A percentile compares a stretch with the other conserved stretches of the same genome.
phyloP scores from a whole-genome alignment of 2,329 filamentous ascomycete species.

The Sclerotinia sclerotiorum region DNA sequence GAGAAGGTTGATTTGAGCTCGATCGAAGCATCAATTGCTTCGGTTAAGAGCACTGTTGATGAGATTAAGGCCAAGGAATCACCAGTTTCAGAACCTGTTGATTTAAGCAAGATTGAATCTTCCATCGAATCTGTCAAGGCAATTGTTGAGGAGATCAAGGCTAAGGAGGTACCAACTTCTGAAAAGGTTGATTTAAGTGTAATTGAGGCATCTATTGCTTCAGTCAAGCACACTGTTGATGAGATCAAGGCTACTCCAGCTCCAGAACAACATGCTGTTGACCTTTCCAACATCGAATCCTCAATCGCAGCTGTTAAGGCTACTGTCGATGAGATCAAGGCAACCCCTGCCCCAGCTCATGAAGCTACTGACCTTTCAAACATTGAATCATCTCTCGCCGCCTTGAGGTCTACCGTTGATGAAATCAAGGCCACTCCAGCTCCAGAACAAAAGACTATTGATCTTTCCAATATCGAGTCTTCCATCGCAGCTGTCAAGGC shows the following conservation, averaged over 20 bases:
- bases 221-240: constrained; percentile 26
- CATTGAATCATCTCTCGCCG: constrained; percentile 27
- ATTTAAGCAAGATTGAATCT: constrained; percentile 15
- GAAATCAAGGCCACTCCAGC: constrained; percentile 32
- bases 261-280: constrained; percentile 22
- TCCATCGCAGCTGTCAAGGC: constrained; percentile 25
- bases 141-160: constrained; percentile 29
- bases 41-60: constrained; percentile 21
- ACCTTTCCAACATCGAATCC: constrained; percentile 24
- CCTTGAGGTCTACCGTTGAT: constrained; percentile 23
- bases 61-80: constrained; percentile 22
- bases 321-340: constrained; percentile 29
- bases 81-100: background rate
- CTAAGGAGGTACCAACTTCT: constrained; percentile 23
- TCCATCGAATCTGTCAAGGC: constrained; percentile 27
- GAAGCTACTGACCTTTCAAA: constrained; percentile 25
- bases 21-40: constrained; percentile 21
- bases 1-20: constrained; percentile 26
- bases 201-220: constrained; percentile 27
- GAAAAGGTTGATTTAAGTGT: constrained; percentile 28
- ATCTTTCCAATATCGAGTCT: constrained; percentile 22
- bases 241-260: constrained; percentile 24
- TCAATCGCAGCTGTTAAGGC: constrained; percentile 11
- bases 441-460: background rate
- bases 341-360: constrained; percentile 21